These are phyloP conservation scores for Phytophthora sp. DNA, from an alignment of 352 stramenopile genomes.

Conservation along the genomic window DNA sequence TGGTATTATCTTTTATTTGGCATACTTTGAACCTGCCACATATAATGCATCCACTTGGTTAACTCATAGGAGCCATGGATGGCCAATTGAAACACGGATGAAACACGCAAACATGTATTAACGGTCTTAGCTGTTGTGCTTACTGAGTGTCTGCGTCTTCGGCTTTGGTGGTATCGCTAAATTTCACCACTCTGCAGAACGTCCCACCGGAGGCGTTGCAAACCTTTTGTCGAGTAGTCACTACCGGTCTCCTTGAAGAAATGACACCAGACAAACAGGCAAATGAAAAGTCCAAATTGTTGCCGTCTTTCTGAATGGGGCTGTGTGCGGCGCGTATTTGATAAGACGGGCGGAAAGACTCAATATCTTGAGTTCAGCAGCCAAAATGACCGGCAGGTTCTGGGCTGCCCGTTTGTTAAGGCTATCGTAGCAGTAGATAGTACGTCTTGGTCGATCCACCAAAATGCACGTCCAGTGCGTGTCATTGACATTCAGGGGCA, in stretches of 20 bases:
- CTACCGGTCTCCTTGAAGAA: background rate
- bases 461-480: no score
- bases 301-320: slow-evolving; percentile 10
- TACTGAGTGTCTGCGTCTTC: background rate
- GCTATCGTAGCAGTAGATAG: background rate
- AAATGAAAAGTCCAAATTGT: slow-evolving; percentile 12
- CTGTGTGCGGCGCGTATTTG: background rate
- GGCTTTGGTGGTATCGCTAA: slow-evolving; percentile 1
- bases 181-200: background rate
- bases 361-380: background rate
- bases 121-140: background rate
- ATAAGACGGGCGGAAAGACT: background rate
- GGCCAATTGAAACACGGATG: background rate
- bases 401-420: background rate
- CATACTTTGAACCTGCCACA: background rate
- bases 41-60: background rate
- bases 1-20: background rate
- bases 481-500: no score
- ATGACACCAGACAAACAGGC: background rate
- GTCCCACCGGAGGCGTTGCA: background rate
- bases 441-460: no score
- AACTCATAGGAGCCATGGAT: background rate
- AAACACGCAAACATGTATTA: background rate
- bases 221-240: background rate
- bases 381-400: background rate